Percentiles rank a stretch among this genome's conserved stretches.
phyloP scores from a whole-genome alignment of 768 basidiomycete genomes.

The Scleroderma citrinum region DNA sequence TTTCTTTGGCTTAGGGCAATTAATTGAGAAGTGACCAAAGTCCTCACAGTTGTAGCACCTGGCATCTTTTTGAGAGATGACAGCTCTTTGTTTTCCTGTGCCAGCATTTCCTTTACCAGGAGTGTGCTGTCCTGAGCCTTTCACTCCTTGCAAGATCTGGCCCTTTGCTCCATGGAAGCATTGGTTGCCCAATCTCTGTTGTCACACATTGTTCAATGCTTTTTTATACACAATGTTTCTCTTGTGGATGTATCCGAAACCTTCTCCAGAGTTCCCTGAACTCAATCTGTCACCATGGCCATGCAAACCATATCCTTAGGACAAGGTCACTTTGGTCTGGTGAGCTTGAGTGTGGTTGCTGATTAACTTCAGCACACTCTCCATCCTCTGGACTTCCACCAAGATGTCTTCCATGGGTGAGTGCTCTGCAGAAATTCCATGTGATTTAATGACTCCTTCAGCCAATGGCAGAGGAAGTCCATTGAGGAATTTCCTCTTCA shows the following conservation, averaged over 20 bases:
- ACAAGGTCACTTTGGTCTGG: too few relatives aligned
- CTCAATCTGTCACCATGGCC: too few relatives aligned
- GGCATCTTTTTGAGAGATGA: too few relatives aligned
- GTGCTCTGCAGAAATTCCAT: neutral
- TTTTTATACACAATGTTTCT: neutral
- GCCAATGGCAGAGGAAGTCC: neutral
- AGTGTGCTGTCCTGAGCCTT: too few relatives aligned
- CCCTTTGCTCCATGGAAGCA: too few relatives aligned
- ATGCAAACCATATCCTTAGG: too few relatives aligned
- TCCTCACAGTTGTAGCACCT: too few relatives aligned
- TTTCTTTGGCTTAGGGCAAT: neutral
- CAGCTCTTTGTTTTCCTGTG: too few relatives aligned
- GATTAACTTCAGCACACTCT: neutral
- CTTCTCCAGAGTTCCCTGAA: neutral
- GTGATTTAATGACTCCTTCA: neutral
- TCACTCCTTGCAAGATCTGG: too few relatives aligned
- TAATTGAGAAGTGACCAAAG: too few relatives aligned
- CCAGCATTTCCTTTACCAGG: too few relatives aligned
- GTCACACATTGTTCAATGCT: neutral
- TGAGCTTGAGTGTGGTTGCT: neutral
- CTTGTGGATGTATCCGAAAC: neutral
- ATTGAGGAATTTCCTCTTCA: neutral
- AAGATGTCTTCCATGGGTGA: neutral
- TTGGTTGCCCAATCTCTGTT: too few relatives aligned
- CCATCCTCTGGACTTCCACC: neutral